Conservation (phyloP, 2,329 filamentous ascomycete genomes). For the Ophiostoma novo-ulmi region DNA sequence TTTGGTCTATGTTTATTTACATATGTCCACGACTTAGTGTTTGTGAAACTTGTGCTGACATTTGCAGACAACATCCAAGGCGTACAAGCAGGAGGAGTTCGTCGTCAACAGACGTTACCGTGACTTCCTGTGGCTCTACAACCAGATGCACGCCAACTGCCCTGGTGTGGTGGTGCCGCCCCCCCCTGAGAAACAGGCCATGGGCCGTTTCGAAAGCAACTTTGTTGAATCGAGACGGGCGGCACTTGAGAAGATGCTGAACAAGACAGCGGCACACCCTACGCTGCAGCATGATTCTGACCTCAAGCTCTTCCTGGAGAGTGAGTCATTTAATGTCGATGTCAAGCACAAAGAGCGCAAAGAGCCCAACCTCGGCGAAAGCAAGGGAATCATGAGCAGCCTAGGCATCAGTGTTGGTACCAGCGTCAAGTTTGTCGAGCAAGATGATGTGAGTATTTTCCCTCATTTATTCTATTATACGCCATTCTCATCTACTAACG, state of each 20-base stretch:
- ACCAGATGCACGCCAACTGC: slow-evolving; percentile 86
- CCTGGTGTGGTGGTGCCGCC: slow-evolving; percentile 93
- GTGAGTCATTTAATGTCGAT: slow-evolving; percentile 90
- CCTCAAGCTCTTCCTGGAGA: slow-evolving; percentile 93
- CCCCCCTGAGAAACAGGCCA: slow-evolving; percentile 94
- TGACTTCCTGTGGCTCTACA: slow-evolving; percentile 98
- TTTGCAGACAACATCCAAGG: slow-evolving; percentile 84
- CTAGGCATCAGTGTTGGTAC: slow-evolving; percentile 74
- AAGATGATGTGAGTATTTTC: slow-evolving; percentile 72
- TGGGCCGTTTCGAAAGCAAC: slow-evolving; percentile 91
- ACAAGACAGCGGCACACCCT: slow-evolving; percentile 86
- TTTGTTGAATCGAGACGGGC: slow-evolving; percentile 91
- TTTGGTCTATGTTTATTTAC: background rate
- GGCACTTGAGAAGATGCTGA: slow-evolving; percentile 94
- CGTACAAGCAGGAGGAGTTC: slow-evolving; percentile 88
- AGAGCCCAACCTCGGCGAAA: slow-evolving; percentile 79
- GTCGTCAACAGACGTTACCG: slow-evolving; percentile 89
- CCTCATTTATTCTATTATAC: background rate
- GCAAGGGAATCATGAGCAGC: slow-evolving; percentile 86
- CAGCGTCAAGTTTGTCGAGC: slow-evolving; percentile 91
- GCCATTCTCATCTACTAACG: background rate
- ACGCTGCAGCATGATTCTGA: slow-evolving; percentile 90
- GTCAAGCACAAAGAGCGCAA: slow-evolving; percentile 96
- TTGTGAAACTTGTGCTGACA: background rate
- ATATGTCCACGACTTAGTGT: background rate